Base-by-base conservation (phyloP, 2,329 filamentous ascomycete genomes). In the Sporothrix brasiliensis region DNA sequence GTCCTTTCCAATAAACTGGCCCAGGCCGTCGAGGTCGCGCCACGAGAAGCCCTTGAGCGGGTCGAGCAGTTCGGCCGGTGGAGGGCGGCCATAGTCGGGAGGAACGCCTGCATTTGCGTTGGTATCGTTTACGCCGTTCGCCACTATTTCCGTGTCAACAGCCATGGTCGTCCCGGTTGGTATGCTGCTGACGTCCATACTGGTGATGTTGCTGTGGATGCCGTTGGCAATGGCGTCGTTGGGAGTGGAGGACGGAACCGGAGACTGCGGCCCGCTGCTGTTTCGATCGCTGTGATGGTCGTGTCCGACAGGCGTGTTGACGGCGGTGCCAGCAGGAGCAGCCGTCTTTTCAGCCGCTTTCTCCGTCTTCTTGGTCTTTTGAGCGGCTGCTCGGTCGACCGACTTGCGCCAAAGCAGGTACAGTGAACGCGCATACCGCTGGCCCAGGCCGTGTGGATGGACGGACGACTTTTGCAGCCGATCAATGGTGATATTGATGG, bases 361-460 rank as follows among this genome's bases (percentile, higher is more conserved):
- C 34, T 39, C 56, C 4, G 56, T 16, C 13, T 56, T 50, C 47
- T 73, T 60, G 47, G 56, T 39, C 63, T 68, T 53, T 39, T 56
- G 53, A 14, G 67, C 58, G 1, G 66, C 69, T 13, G 41, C 60
- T 2, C 60, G 39, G 50, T 69, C 68, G 58, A 54, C 53, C 19
- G 70, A 67, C 70, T 78, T 84, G 41, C 85, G 81, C 88, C 88
- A 90, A 2, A 90, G 78, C 19, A 89, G 80, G 56, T 87, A 84
- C 0, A 90, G 80, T 0, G 89, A 84, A 21, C 86, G 82, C 4
- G 88, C 86, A 74, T 90, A 90, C 16, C 88, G 83, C 21, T 85
- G 84, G 0, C 87, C 88, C 24, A 89, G 84, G 72, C 88, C 85
- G 66, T 89, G 86, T 0, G 83, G 80, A 11, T 86, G 86, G 4